Evolutionary conservation across 2,329 filamentous ascomycete genomes (phyloP).

Genomic region (Neonectria coccinea): DNA sequence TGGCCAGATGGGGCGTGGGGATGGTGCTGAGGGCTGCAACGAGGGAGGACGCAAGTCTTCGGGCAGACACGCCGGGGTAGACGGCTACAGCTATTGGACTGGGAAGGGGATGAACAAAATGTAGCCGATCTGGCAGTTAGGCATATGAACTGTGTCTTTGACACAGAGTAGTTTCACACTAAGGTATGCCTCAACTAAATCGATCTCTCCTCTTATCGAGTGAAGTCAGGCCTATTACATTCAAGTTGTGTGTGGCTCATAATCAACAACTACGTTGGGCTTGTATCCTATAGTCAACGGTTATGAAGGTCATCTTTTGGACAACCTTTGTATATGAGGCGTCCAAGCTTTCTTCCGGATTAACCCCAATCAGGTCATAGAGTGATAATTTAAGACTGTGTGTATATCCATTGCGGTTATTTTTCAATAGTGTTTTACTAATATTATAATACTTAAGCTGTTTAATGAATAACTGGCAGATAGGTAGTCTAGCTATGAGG

Average conservation of each 20-base stretch:
- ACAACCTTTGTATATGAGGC: background rate
- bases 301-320: background rate
- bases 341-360: background rate
- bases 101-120: conserved; percentile 8
- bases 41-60: background rate
- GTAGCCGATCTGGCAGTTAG: conserved; percentile 21
- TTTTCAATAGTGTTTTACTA: background rate
- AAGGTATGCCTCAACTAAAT: conserved; percentile 20
- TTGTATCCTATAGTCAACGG: no score
- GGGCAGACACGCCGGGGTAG: background rate
- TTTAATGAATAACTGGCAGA: background rate
- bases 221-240: background rate
- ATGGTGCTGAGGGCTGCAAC: conserved; percentile 19
- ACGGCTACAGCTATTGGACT: conserved; percentile 10
- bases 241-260: background rate
- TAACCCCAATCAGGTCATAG: background rate
- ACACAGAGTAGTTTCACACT: conserved; percentile 17
- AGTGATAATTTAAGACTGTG: background rate
- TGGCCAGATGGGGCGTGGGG: conserved; percentile 35
- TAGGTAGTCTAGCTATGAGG: background rate
- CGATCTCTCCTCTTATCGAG: conserved; percentile 16
- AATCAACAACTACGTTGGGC: no score
- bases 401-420: background rate
- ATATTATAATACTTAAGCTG: background rate
- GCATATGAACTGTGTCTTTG: conserved; percentile 19